Conservation (phyloP, 768 basidiomycete species). For the Dentipellis sp. region DNA sequence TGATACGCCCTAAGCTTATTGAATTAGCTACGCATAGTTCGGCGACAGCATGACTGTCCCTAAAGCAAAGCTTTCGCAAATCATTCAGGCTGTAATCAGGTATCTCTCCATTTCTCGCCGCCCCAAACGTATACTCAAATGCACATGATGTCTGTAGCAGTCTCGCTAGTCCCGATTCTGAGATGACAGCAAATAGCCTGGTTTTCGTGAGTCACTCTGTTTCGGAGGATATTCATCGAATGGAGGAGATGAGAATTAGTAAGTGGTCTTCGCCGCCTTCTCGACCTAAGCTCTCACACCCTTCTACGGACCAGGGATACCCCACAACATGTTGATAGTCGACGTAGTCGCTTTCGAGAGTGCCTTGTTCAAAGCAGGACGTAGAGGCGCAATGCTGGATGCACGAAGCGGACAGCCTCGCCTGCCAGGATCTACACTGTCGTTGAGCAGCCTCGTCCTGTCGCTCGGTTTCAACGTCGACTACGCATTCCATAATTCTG, state of each 20-base stretch:
- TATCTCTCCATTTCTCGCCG: constrained; percentile 15
- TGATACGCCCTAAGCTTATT: constrained; percentile 1
- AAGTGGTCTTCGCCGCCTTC: constrained; percentile 19
- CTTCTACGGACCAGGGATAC: constrained; percentile 42
- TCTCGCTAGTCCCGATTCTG: constrained; percentile 68
- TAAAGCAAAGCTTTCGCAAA: constrained; percentile 59
- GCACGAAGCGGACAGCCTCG: constrained; percentile 48
- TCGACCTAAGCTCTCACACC: not conserved
- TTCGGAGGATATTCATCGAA: constrained; percentile 43
- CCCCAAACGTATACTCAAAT: not conserved
- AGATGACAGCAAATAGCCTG: constrained; percentile 57
- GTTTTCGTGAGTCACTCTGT: constrained; percentile 64
- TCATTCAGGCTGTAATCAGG: constrained; percentile 71
- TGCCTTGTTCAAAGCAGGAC: constrained; percentile 46
- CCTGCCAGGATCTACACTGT: constrained; percentile 42
- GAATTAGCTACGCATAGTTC: constrained; percentile 37
- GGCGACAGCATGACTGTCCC: constrained; percentile 65
- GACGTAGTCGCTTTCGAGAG: constrained; percentile 62
- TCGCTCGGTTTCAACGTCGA: constrained; percentile 38
- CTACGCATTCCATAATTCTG: constrained; percentile 59
- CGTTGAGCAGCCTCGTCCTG: constrained; percentile 51
- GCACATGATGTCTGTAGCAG: constrained; percentile 35
- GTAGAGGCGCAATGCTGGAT: constrained; percentile 53
- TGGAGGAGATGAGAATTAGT: constrained; percentile 82
- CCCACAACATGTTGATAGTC: constrained; percentile 60